Base-by-base conservation (phyloP, 1,284 basidiomycete species). In the Trametes hirsuta region DNA sequence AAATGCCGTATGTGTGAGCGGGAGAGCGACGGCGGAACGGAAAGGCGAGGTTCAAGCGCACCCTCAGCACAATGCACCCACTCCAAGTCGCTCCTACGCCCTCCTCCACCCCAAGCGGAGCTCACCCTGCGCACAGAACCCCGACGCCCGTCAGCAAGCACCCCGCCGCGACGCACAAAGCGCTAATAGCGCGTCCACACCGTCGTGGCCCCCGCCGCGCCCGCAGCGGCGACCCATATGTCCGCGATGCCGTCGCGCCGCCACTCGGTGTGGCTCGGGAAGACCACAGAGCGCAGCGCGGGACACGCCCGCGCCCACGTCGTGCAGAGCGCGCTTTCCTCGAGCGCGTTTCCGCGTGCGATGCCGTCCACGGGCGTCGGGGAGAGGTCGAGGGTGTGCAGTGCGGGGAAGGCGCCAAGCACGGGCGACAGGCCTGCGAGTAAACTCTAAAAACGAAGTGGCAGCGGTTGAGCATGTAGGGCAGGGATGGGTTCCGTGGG, bases 231-330 rank as follows among this genome's bases (percentile, higher is more conserved):
- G 55, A 68, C 80, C 84, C 66, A 72, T 15, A 63, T 79, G 53
- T 59, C 59, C 44, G 56, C 53, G 34, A 60, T 78, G 81, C 63
- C 67, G 46, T 60, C 80, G 39, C 66, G 68, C 24, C 63, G 60
- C 75, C 75, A 76, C 63, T 73, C 74, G 4, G 76, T 81, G 59
- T 79, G 76, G 34, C 81, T 83, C 9, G 85, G 85, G 66, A 87
- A 87, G 55, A 82, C 74, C 68, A 87, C 78, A 15, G 78, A 76
- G 39, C 79, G 75, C 42, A 87, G 74, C 6, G 81, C 77, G 2
- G 82, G 81, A 68, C 85, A 86, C 24, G 79, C 83, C 36, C 77
- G 74, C 48, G 72, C 71, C 84, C 84, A 88, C 51, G 83, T 81
- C 49, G 68, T 68, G 66, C 85, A 86, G 35, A 87, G 76, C 1